Evolutionary conservation across 2,329 filamentous ascomycete species (phyloP).

Genomic region (Sphaerulina vaccinii): DNA sequence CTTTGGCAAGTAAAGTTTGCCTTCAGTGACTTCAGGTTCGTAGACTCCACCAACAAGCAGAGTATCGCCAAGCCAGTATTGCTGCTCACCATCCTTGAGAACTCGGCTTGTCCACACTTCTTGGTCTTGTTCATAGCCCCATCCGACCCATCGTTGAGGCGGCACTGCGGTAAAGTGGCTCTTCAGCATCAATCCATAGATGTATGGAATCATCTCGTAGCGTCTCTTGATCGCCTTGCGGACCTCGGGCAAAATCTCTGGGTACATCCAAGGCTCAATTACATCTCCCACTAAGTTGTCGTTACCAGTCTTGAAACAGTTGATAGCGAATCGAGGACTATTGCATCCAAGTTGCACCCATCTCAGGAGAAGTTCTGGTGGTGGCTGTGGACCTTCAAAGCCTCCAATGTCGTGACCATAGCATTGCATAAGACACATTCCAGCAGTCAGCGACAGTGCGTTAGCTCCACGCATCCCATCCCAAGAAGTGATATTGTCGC

Average conservation of each 20-base stretch:
- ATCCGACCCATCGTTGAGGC: slow-evolving; percentile 70
- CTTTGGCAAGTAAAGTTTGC: slow-evolving; percentile 62
- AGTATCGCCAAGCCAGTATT: slow-evolving; percentile 71
- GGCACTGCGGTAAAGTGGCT: slow-evolving; percentile 62
- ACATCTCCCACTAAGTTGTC: slow-evolving; percentile 69
- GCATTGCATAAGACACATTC: slow-evolving; percentile 65
- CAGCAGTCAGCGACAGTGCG: slow-evolving; percentile 65
- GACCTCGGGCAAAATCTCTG: slow-evolving; percentile 62
- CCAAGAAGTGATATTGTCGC: slow-evolving; percentile 74
- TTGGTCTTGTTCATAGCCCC: slow-evolving; percentile 67
- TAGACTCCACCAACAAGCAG: slow-evolving; percentile 68
- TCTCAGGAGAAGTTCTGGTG: slow-evolving; percentile 67
- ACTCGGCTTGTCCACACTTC: slow-evolving; percentile 61
- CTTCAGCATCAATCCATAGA: slow-evolving; percentile 64
- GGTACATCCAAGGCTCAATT: slow-evolving; percentile 78
- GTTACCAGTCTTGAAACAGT: slow-evolving; percentile 71
- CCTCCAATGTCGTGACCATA: slow-evolving; percentile 71
- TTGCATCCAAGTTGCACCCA: slow-evolving; percentile 73
- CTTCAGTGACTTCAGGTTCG: slow-evolving; percentile 55
- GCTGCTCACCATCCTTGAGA: slow-evolving; percentile 63
- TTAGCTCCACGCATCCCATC: slow-evolving; percentile 70
- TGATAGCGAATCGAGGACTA: slow-evolving; percentile 71
- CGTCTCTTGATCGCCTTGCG: slow-evolving; percentile 66
- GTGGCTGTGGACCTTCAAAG: slow-evolving; percentile 71
- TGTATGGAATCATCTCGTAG: slow-evolving; percentile 70